A percentile compares a stretch with the other conserved stretches of the same genome.
Conservation (phyloP, 2,329 filamentous ascomycete species). For the Penicillium sp. region DNA sequence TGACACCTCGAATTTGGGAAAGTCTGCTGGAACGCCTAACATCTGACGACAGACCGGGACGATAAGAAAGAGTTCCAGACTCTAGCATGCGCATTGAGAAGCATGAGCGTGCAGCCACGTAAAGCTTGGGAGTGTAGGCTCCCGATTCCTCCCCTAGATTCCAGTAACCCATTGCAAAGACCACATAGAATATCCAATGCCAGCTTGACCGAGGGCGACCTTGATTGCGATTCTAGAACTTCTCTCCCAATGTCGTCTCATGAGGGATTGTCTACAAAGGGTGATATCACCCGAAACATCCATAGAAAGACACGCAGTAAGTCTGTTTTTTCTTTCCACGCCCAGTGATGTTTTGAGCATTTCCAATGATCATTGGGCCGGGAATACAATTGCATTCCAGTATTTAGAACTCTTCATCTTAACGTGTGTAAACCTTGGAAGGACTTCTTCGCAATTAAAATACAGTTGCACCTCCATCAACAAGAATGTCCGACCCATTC, state of each 20-base stretch:
- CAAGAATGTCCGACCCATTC: constrained; percentile 67
- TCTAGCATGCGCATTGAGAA: neutral
- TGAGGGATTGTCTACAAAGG: neutral
- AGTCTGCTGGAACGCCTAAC: neutral
- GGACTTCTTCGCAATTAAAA: constrained; percentile 2
- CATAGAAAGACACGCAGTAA: neutral
- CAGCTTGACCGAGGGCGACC: neutral
- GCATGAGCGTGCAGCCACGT: neutral
- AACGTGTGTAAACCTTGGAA: neutral
- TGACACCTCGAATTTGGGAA: neutral
- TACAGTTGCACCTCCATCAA: constrained; percentile 58
- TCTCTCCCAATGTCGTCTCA: neutral
- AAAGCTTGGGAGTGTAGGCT: neutral
- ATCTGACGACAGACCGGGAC: neutral
- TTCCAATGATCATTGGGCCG: neutral
- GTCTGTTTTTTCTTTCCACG: neutral
- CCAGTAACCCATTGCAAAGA: neutral
- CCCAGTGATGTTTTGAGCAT: neutral
- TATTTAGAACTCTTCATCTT: neutral
- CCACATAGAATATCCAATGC: neutral
- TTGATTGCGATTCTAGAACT: neutral
- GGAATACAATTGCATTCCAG: neutral
- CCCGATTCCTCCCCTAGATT: neutral
- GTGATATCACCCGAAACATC: neutral
- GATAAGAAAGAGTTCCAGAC: neutral